Conservation (phyloP, 2,329 filamentous ascomycete species). For the Ascochyta fabae region DNA sequence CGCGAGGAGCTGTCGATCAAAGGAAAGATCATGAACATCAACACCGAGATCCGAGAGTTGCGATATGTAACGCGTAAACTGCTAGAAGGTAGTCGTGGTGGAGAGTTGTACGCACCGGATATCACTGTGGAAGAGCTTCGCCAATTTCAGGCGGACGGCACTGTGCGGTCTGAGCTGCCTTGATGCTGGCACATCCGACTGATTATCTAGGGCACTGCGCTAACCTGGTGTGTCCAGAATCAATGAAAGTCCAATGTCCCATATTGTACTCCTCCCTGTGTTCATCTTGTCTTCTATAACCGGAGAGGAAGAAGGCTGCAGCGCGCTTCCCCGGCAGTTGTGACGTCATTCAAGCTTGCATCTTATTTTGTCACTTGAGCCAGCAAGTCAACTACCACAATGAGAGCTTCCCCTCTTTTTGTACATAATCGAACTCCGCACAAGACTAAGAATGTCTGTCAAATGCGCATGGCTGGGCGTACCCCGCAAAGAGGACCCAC, state of each 20-base stretch:
- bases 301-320: no score
- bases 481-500: slow-evolving; percentile 5
- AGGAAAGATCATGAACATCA: background rate
- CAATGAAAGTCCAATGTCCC: no score
- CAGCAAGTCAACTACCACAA: no score
- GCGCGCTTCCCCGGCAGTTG: no score
- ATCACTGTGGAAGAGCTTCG: background rate
- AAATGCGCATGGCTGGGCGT: background rate
- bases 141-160: background rate
- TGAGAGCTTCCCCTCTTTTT: no score
- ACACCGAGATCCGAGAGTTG: background rate
- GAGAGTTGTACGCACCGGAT: background rate
- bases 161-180: background rate
- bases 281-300: no score
- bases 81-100: background rate
- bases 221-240: no score
- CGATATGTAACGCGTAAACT: background rate
- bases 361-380: no score
- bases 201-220: no score
- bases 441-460: background rate
- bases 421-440: background rate
- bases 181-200: background rate
- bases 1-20: background rate
- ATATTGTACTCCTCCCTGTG: no score
- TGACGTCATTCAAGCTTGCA: no score